Conservation (phyloP, 495 filamentous ascomycete genomes). For the Aspergillus wentii region DNA sequence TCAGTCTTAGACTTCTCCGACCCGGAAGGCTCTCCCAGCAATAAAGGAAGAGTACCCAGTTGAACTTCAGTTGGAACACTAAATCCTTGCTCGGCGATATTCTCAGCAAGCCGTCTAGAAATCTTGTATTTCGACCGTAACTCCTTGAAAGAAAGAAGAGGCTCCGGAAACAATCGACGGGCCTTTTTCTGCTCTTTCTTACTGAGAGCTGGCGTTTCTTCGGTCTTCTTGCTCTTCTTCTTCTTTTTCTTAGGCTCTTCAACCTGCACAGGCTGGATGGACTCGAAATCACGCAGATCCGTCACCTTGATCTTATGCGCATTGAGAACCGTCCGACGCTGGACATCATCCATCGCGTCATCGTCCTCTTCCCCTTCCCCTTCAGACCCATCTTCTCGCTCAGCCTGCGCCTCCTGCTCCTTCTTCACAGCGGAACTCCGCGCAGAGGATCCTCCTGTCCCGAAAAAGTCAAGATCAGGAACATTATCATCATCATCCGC, state of each 20-base stretch:
- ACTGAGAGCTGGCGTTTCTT: conserved; percentile 27
- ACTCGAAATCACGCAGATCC: conserved; percentile 49
- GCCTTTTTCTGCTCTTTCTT: conserved; percentile 51
- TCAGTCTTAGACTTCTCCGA: conserved; percentile 20
- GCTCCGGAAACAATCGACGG: conserved; percentile 62
- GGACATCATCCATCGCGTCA: conserved; percentile 50
- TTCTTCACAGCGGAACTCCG: conserved; percentile 10
- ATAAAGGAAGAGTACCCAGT: conserved; percentile 73
- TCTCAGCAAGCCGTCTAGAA: conserved; percentile 64
- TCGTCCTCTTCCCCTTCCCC: conserved; percentile 22
- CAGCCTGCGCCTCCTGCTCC: conserved; percentile 2
- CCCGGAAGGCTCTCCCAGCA: conserved; percentile 45
- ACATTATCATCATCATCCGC: conserved; percentile 18
- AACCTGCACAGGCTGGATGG: conserved; percentile 29
- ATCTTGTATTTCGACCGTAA: conserved; percentile 65
- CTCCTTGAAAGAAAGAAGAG: conserved; percentile 71
- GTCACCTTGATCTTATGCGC: conserved; percentile 86
- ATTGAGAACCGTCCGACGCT: conserved; percentile 69
- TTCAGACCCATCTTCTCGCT: conserved; percentile 13
- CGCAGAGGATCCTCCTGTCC: conserved; percentile 21
- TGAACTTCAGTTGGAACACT: conserved; percentile 89
- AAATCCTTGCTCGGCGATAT: conserved; percentile 81
- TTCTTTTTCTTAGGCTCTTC: conserved; percentile 47
- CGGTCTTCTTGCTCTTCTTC: conserved; percentile 30
- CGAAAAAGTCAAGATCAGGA: conserved; percentile 36